Conservation (phyloP, 495 filamentous ascomycete genomes). For the Penicillium soppii region DNA sequence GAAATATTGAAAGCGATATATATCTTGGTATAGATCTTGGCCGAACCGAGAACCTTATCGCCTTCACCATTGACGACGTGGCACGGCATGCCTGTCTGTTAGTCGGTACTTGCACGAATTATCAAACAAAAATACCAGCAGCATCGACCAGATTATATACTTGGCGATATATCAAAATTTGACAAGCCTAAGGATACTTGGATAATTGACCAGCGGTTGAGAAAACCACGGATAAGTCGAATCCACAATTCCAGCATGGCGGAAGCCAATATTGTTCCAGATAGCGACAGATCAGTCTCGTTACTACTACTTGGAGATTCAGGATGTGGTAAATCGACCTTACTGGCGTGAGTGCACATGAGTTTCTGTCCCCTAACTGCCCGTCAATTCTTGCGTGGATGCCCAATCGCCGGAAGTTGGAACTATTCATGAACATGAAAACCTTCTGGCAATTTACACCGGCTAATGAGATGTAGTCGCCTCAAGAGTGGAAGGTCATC, state of each 20-base stretch:
- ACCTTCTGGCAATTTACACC: not conserved
- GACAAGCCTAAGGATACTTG: not conserved
- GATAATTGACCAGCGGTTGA: not conserved
- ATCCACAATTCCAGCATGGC: slow-evolving; percentile 7
- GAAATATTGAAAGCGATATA: too few relatives aligned
- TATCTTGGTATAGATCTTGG: too few relatives aligned
- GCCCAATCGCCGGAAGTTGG: not conserved
- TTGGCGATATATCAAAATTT: too few relatives aligned
- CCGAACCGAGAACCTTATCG: too few relatives aligned
- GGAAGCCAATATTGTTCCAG: slow-evolving; percentile 8
- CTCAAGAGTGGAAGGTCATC: slow-evolving; percentile 24
- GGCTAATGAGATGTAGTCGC: slow-evolving; percentile 16
- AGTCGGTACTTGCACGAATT: too few relatives aligned
- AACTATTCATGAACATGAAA: not conserved
- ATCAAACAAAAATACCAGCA: too few relatives aligned
- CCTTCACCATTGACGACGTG: too few relatives aligned
- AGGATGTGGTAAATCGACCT: slow-evolving; percentile 81
- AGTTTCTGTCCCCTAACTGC: not conserved
- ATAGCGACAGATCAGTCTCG: slow-evolving; percentile 49
- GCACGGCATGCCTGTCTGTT: too few relatives aligned
- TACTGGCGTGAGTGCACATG: slow-evolving; percentile 70
- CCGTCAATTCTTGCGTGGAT: not conserved
- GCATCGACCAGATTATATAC: not conserved
- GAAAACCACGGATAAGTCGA: not conserved
- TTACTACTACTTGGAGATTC: slow-evolving; percentile 80